Percentiles rank a stretch among this genome's conserved stretches.
Evolutionary conservation across 2,329 filamentous ascomycete species (phyloP).

Genomic region (Calonectria ilicicola): DNA sequence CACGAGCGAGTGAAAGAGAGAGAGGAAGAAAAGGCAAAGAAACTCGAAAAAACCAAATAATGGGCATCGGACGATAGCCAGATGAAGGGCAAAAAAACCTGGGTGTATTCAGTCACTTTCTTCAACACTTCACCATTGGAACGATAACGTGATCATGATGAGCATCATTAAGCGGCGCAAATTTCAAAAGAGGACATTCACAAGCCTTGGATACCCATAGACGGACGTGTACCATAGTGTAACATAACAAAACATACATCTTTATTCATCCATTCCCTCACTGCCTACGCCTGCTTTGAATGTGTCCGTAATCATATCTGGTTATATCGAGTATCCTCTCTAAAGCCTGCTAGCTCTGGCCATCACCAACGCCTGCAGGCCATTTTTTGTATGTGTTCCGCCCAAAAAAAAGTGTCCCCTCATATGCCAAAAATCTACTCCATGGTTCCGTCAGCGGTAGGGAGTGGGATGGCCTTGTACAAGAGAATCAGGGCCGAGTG

Average conservation of each 20-base stretch:
- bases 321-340: constrained; percentile 19
- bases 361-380: constrained; percentile 18
- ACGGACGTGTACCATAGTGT: constrained; percentile 30
- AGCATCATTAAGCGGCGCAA: background rate
- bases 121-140: background rate
- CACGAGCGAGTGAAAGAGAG: constrained; percentile 53
- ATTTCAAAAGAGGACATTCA: background rate
- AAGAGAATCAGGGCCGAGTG: constrained; percentile 86
- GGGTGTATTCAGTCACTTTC: background rate
- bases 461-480: constrained; percentile 80
- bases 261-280: constrained; percentile 31
- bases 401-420: background rate
- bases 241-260: constrained; percentile 18
- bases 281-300: constrained; percentile 33
- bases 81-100: background rate
- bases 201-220: constrained; percentile 31
- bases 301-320: constrained; percentile 17
- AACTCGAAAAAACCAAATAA: constrained; percentile 23
- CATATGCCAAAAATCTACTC: constrained; percentile 30
- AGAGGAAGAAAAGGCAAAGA: constrained; percentile 44
- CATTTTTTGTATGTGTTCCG: constrained; percentile 3
- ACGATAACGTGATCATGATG: background rate
- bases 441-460: constrained; percentile 63
- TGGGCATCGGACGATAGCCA: background rate
- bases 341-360: constrained; percentile 12